phyloP scores from a whole-genome alignment of 169 alveolate genomes.

The Sarcocystis neurona region DNA sequence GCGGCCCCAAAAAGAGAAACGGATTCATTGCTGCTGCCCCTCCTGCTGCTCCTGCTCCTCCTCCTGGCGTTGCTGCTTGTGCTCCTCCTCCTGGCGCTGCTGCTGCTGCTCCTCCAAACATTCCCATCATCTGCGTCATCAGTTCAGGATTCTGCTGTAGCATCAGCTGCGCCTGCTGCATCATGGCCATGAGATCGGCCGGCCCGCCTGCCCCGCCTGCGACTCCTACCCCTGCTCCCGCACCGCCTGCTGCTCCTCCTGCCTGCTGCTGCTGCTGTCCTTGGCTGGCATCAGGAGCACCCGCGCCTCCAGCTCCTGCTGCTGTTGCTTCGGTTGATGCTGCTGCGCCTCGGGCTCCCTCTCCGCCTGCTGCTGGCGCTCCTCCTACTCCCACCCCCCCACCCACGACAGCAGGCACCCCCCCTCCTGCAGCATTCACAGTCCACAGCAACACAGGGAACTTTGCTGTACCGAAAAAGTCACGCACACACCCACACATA shows the following conservation, averaged over 20 bases:
- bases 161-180: constrained; percentile 54
- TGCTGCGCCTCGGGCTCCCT: not conserved
- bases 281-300: too few species aligned
- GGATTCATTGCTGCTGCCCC: not conserved
- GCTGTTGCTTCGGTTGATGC: not conserved
- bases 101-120: constrained; percentile 11
- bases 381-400: not conserved
- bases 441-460: too few species aligned
- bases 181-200: constrained; percentile 11
- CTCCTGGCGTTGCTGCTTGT: not conserved
- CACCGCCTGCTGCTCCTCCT: not conserved
- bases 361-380: not conserved
- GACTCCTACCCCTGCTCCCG: not conserved
- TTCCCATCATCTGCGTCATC: constrained; percentile 47
- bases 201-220: not conserved
- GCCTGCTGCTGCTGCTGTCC: constrained; percentile 40
- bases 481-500: too few species aligned
- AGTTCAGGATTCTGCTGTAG: constrained; percentile 38
- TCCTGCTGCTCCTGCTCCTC: not conserved
- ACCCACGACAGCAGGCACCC: not conserved
- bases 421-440: not conserved
- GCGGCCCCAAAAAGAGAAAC: constrained; percentile 4
- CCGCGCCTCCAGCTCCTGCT: not conserved
- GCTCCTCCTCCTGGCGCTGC: constrained; percentile 44
- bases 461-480: too few species aligned